These are phyloP conservation scores for Xylariaceae sp. DNA, from an alignment of 2,329 filamentous ascomycete species.

Conservation along the genomic window DNA sequence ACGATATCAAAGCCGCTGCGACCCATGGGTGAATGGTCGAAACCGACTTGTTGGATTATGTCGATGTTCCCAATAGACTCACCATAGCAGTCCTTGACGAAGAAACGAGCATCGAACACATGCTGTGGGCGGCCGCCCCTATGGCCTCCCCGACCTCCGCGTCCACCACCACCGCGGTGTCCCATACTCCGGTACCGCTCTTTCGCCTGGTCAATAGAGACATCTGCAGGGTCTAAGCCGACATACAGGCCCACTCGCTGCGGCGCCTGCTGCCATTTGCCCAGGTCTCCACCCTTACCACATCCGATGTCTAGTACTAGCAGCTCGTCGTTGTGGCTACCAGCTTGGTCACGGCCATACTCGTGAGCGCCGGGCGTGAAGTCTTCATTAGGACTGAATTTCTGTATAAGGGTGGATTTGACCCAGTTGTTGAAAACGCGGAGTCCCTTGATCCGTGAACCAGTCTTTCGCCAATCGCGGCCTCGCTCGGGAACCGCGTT, in stretches of 20 bases:
- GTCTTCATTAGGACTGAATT: conserved; percentile 81
- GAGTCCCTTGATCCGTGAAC: conserved; percentile 91
- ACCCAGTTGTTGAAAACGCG: conserved; percentile 98
- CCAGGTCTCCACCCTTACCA: conserved; percentile 91
- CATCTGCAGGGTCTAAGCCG: conserved; percentile 85
- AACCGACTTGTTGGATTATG: conserved; percentile 81
- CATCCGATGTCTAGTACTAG: conserved; percentile 92
- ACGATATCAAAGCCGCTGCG: conserved; percentile 91
- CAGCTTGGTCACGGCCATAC: conserved; percentile 36
- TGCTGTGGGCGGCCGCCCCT: conserved; percentile 45
- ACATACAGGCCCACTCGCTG: conserved; percentile 90
- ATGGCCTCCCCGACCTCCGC: conserved; percentile 44
- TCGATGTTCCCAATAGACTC: conserved; percentile 77
- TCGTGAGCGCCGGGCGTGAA: conserved; percentile 59
- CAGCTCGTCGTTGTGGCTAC: conserved; percentile 54
- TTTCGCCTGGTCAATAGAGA: conserved; percentile 85
- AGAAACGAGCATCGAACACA: conserved; percentile 82
- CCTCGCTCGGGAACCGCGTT: conserved; percentile 92
- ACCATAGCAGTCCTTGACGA: conserved; percentile 88
- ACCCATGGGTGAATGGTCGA: conserved; percentile 70
- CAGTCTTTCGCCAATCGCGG: conserved; percentile 89
- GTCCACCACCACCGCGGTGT: conserved; percentile 48
- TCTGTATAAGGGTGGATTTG: conserved; percentile 95
- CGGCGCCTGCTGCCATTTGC: conserved; percentile 95
- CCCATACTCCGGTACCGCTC: conserved; percentile 77